phyloP scores from a whole-genome alignment of 768 basidiomycete species.

The Mycena vitilis region DNA sequence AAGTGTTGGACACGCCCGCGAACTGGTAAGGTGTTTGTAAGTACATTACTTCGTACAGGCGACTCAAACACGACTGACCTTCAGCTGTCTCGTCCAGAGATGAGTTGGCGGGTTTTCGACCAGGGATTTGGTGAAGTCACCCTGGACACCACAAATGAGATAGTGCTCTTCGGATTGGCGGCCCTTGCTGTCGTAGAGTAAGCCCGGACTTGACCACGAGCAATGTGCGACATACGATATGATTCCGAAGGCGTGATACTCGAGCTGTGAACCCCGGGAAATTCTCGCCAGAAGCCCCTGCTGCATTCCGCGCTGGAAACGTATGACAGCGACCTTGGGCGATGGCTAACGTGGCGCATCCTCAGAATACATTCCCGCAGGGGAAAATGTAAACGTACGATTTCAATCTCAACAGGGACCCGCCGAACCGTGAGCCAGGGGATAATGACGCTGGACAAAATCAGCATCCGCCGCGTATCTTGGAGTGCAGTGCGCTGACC shows the following conservation, averaged over 20 bases:
- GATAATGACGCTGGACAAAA: conserved; percentile 63
- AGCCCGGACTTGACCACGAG: conserved; percentile 7
- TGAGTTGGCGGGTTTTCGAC: too few species aligned
- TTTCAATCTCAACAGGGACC: conserved; percentile 81
- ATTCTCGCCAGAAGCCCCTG: too few species aligned
- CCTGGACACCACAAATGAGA: too few species aligned
- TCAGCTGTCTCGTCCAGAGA: too few species aligned
- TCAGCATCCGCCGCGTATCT: conserved; percentile 16
- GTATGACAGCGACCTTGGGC: too few species aligned
- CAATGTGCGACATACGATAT: conserved; percentile 68
- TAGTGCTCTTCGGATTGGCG: conserved; percentile 80
- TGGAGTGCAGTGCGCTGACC: conserved; percentile 57
- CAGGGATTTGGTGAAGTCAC: too few species aligned
- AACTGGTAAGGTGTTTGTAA: too few species aligned
- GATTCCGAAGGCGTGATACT: conserved; percentile 38
- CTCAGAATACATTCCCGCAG: neutral
- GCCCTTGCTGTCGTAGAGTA: conserved; percentile 66
- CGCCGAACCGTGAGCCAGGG: conserved; percentile 84
- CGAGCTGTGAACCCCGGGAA: too few species aligned
- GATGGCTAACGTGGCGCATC: conserved; percentile 12
- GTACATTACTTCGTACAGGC: too few species aligned
- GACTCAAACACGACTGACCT: too few species aligned
- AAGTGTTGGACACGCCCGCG: too few species aligned
- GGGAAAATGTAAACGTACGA: conserved; percentile 57
- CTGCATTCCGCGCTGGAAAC: too few species aligned